These are phyloP conservation scores for Saccharomycopsis sp. DNA, from an alignment of 805 yeast species.

Conservation along the genomic window DNA sequence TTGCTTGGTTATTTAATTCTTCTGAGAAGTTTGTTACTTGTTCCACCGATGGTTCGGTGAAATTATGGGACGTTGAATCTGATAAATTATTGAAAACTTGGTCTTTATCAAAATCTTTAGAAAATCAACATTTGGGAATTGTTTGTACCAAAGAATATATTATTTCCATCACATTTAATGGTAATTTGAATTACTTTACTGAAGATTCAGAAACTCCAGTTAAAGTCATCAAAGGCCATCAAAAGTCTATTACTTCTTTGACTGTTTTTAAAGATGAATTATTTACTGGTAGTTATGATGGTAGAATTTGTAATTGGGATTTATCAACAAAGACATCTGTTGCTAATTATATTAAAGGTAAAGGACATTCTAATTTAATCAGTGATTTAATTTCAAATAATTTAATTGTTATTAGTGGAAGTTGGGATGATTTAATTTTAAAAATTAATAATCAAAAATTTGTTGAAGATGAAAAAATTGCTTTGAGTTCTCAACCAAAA, in stretches of 20 bases:
- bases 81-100: conserved; percentile 40
- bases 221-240: conserved; percentile 60
- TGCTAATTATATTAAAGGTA: conserved; percentile 28
- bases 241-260: conserved; percentile 64
- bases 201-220: conserved; percentile 26
- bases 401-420: conserved; percentile 37
- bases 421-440: conserved; percentile 82
- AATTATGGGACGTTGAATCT: conserved; percentile 45
- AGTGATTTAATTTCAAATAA: conserved; percentile 36
- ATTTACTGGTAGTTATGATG: conserved; percentile 75
- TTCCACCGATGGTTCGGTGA: conserved; percentile 73
- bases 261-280: conserved; percentile 25
- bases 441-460: conserved; percentile 19
- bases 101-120: conserved; percentile 36
- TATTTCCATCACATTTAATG: conserved; percentile 60
- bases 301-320: conserved; percentile 56
- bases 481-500: conserved; percentile 40
- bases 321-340: conserved; percentile 24
- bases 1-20: conserved; percentile 55
- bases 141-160: conserved; percentile 50
- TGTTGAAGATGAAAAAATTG: conserved; percentile 21
- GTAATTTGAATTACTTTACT: conserved; percentile 55
- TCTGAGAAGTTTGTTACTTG: conserved; percentile 57
- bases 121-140: conserved; percentile 73
- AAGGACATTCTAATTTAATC: conserved; percentile 56